Evolutionary conservation across 2,329 filamentous ascomycete genomes (phyloP).

Genomic region (Colletotrichum gigasporum): DNA sequence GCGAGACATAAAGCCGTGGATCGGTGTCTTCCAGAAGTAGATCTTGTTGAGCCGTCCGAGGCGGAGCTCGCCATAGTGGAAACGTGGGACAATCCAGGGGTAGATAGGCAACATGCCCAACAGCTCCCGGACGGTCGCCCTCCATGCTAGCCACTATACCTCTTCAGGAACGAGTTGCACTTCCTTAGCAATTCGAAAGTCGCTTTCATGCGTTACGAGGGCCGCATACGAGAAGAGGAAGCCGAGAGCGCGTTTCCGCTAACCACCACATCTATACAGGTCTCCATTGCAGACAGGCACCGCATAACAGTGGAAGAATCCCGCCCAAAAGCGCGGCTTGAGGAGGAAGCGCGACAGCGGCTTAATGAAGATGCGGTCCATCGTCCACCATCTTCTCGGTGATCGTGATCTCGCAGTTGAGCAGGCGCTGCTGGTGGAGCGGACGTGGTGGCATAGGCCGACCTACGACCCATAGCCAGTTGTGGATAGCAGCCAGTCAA

Average conservation of each 20-base stretch:
- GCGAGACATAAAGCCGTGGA: constrained; percentile 35
- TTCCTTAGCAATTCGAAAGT: constrained; percentile 48
- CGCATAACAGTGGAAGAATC: too few relatives aligned
- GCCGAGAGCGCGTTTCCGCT: too few relatives aligned
- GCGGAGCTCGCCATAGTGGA: constrained; percentile 53
- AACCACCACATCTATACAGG: too few relatives aligned
- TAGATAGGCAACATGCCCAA: constrained; percentile 40
- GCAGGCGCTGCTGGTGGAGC: too few relatives aligned
- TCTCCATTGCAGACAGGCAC: too few relatives aligned
- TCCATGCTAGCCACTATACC: constrained; percentile 50
- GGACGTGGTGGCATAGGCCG: constrained; percentile 34
- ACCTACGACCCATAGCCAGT: constrained; percentile 37
- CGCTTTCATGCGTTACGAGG: constrained; percentile 47
- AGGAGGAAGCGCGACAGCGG: constrained; percentile 47
- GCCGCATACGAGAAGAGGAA: constrained; percentile 50
- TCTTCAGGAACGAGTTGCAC: constrained; percentile 44
- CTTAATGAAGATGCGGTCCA: constrained; percentile 43
- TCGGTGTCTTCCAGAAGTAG: constrained; percentile 39
- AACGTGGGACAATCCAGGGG: too few relatives aligned
- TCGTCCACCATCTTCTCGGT: constrained; percentile 40
- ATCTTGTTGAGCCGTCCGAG: constrained; percentile 51
- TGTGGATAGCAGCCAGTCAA: constrained; percentile 18
- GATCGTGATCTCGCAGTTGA: constrained; percentile 12
- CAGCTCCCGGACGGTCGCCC: constrained; percentile 42
- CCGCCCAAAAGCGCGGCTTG: too few relatives aligned